Base-by-base conservation (phyloP, 2,329 filamentous ascomycete genomes). In the Trichoderma simmonsii region DNA sequence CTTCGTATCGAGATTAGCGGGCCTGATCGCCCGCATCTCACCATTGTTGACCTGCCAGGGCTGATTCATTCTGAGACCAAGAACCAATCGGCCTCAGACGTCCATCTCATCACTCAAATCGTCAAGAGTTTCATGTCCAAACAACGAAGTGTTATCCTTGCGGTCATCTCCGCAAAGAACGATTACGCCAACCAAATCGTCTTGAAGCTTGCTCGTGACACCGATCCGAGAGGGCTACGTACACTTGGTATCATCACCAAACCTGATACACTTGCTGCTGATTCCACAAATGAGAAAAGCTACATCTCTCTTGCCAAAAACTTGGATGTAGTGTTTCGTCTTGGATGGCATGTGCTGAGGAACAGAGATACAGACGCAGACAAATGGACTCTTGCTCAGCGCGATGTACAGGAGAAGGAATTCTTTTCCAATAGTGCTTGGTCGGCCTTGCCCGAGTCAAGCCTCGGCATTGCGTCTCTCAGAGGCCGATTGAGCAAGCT, bases 141-240 rank as follows among this genome's bases (percentile, higher is more conserved):
- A 6, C 78, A 82, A 0, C 80, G 88, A 6, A 91, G 85, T 73
- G 88, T 92, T 71, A 89, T 91, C 6, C 82, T 92, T 0, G 86
- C 89, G 0, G 86, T 90, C 0, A 82, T 91, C 0, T 87, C 85
- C 0, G 88, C 87, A 1, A 86, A 86, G 66, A 85, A 84, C 48
- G 87, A 92, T 68, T 86, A 85, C 73, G 87, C 87, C 6, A 86
- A 89, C 36, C 90, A 93, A 75, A 80, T 84, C 4, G 85, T 92
- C 5, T 79, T 88, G 0, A 82, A 86, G 14, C 76, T 85, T 56
- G 83, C 87, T 3, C 71, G 74, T 6, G 28, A 69, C 3, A 71
- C 76, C 0, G 78, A 80, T 28, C 73, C 76, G 0, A 28, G 71
- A 0, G 80, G 83, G 0, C n/a, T 57, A 2, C 85, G 87, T 3